phyloP scores from a whole-genome alignment of 495 filamentous ascomycete genomes.

The Tuber aestivum region DNA sequence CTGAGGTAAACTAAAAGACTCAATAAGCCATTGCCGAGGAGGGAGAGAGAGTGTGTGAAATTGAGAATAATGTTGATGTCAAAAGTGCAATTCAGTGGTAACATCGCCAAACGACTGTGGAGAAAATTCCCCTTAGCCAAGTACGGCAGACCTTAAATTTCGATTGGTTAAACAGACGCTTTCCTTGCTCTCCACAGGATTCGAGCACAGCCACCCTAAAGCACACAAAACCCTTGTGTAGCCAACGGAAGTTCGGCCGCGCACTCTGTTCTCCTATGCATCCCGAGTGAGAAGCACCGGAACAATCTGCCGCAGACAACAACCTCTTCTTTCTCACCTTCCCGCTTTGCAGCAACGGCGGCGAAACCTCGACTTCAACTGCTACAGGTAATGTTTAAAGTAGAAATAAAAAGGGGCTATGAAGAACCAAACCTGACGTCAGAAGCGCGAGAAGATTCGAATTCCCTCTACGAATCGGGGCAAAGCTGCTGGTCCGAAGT shows the following conservation, averaged over 20 bases:
- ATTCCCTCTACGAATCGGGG: background rate
- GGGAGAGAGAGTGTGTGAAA: background rate
- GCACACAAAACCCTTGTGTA: background rate
- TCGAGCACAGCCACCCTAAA: background rate
- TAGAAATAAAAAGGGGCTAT: background rate
- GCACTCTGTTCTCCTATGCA: background rate
- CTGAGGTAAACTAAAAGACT: slow-evolving; percentile 1
- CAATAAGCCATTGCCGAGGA: background rate
- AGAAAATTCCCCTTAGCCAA: background rate
- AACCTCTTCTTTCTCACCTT: background rate
- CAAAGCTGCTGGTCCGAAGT: background rate
- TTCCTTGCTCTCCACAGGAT: background rate
- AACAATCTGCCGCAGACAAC: background rate
- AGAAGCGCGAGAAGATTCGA: background rate
- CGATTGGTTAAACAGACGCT: background rate
- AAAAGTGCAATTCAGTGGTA: background rate
- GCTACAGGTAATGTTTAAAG: background rate
- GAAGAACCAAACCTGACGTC: background rate
- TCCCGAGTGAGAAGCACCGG: background rate
- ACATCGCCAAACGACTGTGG: background rate
- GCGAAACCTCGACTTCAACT: background rate
- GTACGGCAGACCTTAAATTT: background rate
- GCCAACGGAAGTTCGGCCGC: background rate
- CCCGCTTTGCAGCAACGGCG: background rate
- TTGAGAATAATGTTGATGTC: background rate